These are phyloP conservation scores for Trichoderma endophyticum DNA, from an alignment of 2,329 filamentous ascomycete genomes.

Conservation along the genomic window DNA sequence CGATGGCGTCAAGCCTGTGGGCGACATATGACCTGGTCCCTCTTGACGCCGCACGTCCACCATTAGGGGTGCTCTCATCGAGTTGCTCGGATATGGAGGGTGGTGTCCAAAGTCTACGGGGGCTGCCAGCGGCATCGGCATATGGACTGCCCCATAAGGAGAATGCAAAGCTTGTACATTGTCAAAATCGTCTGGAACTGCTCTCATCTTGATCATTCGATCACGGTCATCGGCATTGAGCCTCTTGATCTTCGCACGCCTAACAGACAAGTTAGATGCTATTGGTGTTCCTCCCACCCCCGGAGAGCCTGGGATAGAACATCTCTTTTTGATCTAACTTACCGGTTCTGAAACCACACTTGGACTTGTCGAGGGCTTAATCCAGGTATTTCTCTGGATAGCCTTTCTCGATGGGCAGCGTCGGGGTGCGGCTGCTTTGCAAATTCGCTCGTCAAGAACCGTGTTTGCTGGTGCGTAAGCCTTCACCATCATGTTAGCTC, in stretches of 20 bases:
- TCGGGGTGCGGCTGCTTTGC: slow-evolving; percentile 92
- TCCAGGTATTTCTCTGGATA: slow-evolving; percentile 87
- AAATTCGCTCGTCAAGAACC: slow-evolving; percentile 96
- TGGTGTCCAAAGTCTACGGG: slow-evolving; percentile 46
- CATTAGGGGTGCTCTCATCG: slow-evolving; percentile 65
- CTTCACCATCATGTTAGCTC: slow-evolving; percentile 42
- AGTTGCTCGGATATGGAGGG: slow-evolving; percentile 50
- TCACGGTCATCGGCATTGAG: slow-evolving; percentile 68
- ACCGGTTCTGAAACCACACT: slow-evolving; percentile 99
- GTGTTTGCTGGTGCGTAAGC: slow-evolving; percentile 93
- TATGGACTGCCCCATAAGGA: slow-evolving; percentile 60
- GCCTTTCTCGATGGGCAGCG: slow-evolving; percentile 79
- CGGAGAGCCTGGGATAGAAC: not conserved
- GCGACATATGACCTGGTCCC: slow-evolving; percentile 63
- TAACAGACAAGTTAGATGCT: slow-evolving; percentile 30
- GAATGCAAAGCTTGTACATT: slow-evolving; percentile 67
- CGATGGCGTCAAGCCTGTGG: slow-evolving; percentile 63
- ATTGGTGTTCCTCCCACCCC: not conserved
- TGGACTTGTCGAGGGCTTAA: slow-evolving; percentile 90
- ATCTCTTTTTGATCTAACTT: slow-evolving; percentile 31
- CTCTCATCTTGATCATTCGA: slow-evolving; percentile 68
- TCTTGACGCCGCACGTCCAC: slow-evolving; percentile 64
- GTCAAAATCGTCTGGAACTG: slow-evolving; percentile 68
- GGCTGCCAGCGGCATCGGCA: slow-evolving; percentile 47
- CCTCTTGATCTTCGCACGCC: slow-evolving; percentile 69